phyloP scores from a whole-genome alignment of 176 grass and related monocot genomes.

The Typha latifolia region DNA sequence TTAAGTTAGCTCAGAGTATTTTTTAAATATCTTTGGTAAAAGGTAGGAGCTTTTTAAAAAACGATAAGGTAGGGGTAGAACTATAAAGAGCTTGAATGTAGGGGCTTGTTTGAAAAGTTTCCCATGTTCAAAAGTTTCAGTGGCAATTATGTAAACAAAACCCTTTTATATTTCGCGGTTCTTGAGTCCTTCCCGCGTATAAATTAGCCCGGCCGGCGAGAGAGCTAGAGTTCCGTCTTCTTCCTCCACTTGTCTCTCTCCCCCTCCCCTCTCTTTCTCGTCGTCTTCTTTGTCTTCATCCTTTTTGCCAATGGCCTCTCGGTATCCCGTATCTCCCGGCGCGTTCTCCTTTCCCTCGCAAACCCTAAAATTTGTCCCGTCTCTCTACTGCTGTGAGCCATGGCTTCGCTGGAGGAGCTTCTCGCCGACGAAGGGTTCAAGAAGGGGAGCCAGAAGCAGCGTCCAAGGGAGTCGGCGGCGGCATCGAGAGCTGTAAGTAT shows the following conservation, averaged over 20 bases:
- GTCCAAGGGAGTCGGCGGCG: background rate
- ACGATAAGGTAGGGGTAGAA: too few relatives aligned
- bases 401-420: constrained; percentile 9
- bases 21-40: too few relatives aligned
- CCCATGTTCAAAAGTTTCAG: too few relatives aligned
- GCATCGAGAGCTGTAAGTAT: constrained; percentile 2
- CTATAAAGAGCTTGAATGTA: too few relatives aligned
- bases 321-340: background rate
- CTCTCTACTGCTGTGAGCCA: background rate
- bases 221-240: background rate
- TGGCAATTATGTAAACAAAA: too few relatives aligned
- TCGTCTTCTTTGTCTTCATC: background rate
- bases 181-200: too few relatives aligned
- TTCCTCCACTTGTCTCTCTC: background rate
- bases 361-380: background rate
- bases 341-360: background rate
- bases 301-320: background rate
- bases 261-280: background rate
- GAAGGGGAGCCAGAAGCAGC: background rate
- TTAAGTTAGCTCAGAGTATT: too few relatives aligned
- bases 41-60: too few relatives aligned
- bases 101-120: too few relatives aligned
- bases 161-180: too few relatives aligned
- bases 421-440: constrained; percentile 7
- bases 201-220: background rate